Evolutionary conservation across 331 rosid species (phyloP).

Genomic region (Stylosanthes scabra): DNA sequence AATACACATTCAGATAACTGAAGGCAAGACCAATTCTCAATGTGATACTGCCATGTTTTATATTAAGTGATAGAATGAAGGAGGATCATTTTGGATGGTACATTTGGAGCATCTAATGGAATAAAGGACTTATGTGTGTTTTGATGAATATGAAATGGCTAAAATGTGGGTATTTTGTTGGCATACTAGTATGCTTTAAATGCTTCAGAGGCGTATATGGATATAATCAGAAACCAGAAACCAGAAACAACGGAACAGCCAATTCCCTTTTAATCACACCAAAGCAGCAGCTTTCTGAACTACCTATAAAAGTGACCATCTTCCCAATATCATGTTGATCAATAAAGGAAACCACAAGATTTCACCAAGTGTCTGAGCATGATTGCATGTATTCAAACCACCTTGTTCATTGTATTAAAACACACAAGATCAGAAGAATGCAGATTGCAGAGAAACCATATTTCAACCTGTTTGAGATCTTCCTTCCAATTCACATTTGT

Average conservation of each 20-base stretch:
- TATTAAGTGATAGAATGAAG: constrained; percentile 61
- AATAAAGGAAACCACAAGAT: not conserved
- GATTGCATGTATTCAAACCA: too few species aligned
- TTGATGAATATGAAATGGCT: constrained; percentile 75
- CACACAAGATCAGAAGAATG: too few species aligned
- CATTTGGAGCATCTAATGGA: constrained; percentile 55
- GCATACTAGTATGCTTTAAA: constrained; percentile 68
- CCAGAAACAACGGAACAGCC: too few species aligned
- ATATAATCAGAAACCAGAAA: too few species aligned
- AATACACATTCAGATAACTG: constrained; percentile 55
- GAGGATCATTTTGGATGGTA: constrained; percentile 81
- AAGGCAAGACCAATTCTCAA: constrained; percentile 45
- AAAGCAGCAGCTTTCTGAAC: not conserved
- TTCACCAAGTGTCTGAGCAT: constrained; percentile 1
- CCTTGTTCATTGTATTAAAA: too few species aligned
- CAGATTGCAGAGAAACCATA: too few species aligned
- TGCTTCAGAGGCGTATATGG: constrained; percentile 54
- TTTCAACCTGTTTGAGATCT: too few species aligned
- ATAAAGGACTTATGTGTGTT: constrained; percentile 70
- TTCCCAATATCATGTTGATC: not conserved
- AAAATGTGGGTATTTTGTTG: constrained; percentile 72
- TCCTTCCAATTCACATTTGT: too few species aligned
- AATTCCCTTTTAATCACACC: too few species aligned
- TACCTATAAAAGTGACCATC: not conserved
- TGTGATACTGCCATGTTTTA: constrained; percentile 53